Evolutionary conservation across 179 eudicot genomes (phyloP).

Genomic region (Heliamphora pulchella): DNA sequence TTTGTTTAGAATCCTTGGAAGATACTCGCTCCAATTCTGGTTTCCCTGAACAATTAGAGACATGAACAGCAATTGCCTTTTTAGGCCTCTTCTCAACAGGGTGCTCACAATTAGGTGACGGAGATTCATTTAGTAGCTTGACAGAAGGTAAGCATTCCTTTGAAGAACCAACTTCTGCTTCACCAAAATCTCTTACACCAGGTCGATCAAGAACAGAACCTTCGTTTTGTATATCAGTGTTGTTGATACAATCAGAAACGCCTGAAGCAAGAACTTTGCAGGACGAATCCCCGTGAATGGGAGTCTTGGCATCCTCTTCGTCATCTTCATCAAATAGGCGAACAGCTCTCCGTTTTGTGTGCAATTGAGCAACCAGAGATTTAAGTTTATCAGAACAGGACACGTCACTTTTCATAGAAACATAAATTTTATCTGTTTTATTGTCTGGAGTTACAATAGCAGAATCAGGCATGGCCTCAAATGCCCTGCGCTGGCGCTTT

Average conservation of each 20-base stretch:
- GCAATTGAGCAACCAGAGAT: constrained; percentile 27
- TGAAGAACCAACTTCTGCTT: constrained; percentile 24
- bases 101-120: constrained; percentile 25
- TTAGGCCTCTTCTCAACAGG: constrained; percentile 33
- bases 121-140: constrained; percentile 20
- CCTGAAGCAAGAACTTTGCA: constrained; percentile 27
- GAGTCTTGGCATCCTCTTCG: constrained; percentile 72
- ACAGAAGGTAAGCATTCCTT: constrained; percentile 28
- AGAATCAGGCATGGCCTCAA: constrained; percentile 32
- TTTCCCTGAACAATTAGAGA: constrained; percentile 31
- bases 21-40: constrained; percentile 27
- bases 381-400: constrained; percentile 18
- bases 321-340: constrained; percentile 60
- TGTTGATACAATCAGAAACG: constrained; percentile 26
- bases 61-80: constrained; percentile 22
- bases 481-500: constrained; percentile 45
- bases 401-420: constrained; percentile 28
- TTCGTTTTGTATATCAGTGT: constrained; percentile 24
- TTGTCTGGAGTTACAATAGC: constrained; percentile 24
- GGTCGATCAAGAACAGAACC: constrained; percentile 22
- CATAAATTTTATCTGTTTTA: constrained; percentile 22
- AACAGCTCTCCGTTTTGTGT: constrained; percentile 65
- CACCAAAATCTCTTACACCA: constrained; percentile 22
- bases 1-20: constrained; percentile 29
- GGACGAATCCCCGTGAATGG: constrained; percentile 57